These are phyloP conservation scores for Chrysoporthe puriensis DNA, from an alignment of 2,329 filamentous ascomycete species.

Conservation along the genomic window DNA sequence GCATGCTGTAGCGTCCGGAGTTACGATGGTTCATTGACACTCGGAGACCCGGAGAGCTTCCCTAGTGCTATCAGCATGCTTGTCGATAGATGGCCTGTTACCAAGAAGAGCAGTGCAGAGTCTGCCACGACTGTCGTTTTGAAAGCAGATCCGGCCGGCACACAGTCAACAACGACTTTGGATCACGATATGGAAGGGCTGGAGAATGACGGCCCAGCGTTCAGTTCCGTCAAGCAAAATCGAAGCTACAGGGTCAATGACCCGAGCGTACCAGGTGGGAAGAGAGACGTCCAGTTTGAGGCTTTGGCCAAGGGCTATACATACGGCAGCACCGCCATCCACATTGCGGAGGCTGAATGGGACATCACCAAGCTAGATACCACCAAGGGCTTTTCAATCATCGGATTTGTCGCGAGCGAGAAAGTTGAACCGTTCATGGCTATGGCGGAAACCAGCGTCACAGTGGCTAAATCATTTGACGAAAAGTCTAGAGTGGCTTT, in stretches of 20 bases:
- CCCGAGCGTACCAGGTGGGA: slow-evolving; percentile 73
- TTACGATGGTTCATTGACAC: slow-evolving; percentile 77
- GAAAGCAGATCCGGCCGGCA: slow-evolving; percentile 50
- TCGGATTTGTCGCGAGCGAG: slow-evolving; percentile 80
- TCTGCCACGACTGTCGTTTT: slow-evolving; percentile 77
- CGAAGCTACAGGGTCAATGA: slow-evolving; percentile 83
- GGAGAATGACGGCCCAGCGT: slow-evolving; percentile 45
- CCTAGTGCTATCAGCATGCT: slow-evolving; percentile 78
- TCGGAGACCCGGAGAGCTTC: slow-evolving; percentile 77
- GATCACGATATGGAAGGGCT: slow-evolving; percentile 52
- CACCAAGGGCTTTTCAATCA: slow-evolving; percentile 72
- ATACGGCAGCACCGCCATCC: slow-evolving; percentile 90
- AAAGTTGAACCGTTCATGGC: slow-evolving; percentile 83
- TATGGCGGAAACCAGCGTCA: slow-evolving; percentile 79
- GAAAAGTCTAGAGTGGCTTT: slow-evolving; percentile 82
- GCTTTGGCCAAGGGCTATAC: slow-evolving; percentile 90
- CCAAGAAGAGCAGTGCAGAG: slow-evolving; percentile 73
- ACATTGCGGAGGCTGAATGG: slow-evolving; percentile 83
- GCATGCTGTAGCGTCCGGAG: slow-evolving; percentile 57
- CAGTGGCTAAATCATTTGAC: slow-evolving; percentile 76
- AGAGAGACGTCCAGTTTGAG: slow-evolving; percentile 79
- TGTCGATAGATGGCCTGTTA: slow-evolving; percentile 89
- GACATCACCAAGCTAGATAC: slow-evolving; percentile 90
- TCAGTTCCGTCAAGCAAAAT: slow-evolving; percentile 75
- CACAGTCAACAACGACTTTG: slow-evolving; percentile 57